Base-by-base conservation (phyloP, 257 asterid species). In the Lycium ferocissimum region DNA sequence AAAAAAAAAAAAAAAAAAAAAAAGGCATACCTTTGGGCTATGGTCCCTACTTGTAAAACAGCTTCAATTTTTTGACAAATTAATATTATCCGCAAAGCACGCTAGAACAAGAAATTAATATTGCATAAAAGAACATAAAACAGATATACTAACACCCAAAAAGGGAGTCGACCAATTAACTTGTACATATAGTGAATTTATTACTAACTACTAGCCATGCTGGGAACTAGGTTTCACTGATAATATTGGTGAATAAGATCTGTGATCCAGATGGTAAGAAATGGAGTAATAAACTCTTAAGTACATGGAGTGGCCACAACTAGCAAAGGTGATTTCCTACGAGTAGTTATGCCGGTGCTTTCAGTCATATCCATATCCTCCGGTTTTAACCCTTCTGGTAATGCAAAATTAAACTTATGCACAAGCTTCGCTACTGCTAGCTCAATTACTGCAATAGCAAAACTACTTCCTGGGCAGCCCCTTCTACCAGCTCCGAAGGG, bases 401-500 rank as follows among this genome's bases (percentile, higher is more conserved):
- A 56, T 11, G 40, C 71, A 35, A 87, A 89, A 65, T 89, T 40
- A 22, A 93, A 92, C 13, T 86, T 84, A 54, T 85, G 88, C 80
- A 91, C 78, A 73, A 93, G 58, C 15, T 85, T 91, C 2, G 95
- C 93, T 1, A 92, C 33, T 3, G 84, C 90, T 53, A 91, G 87
- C 83, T 91, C 95, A 82, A 26, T 57, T 1, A 84, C 83, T 0
- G 81, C 84, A 69, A 75, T 49, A 1, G 83, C 91, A 61, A 89
- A 89, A 2, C 75, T 7, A 7, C 83, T 81, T 5, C 95, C 97
- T 0, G 93, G 96, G 47, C 96, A 92, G 0, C 88, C 91, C 80
- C 96, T 89, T 58, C 93, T 76, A 0, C 97, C 97, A 0, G 93
- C 90, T 1, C 97, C 96, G 40, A 91, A 93, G 0, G 95, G 96